Evolutionary conservation across 2,329 filamentous ascomycete genomes (phyloP), one percentile per base, ranked within the genome.

Genomic region (Pseudogymnoascus sp.): DNA sequence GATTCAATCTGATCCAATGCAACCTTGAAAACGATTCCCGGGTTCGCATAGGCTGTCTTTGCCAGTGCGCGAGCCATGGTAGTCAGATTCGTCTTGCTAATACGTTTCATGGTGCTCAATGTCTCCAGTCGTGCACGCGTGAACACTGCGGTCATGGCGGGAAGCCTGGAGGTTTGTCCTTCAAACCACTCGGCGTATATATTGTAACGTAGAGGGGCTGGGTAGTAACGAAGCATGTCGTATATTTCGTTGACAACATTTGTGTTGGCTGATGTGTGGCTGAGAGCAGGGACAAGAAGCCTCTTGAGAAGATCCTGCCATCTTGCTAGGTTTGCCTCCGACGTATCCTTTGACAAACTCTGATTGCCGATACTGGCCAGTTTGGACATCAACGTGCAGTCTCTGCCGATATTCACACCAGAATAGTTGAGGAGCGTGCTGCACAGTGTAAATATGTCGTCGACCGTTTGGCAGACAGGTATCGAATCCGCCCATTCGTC

Each of bases 401-500:
- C 93, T 71, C 89, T 89, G 57, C 95, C 95, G 67, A 98, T 93
- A 72, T 92, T 92, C 67, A 96, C 87, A 1, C 95, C 93, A 0
- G 93, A 89, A 23, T 93, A 79, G 68, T 95, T 96, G 54, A 97
- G 79, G 21, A 99, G 83, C 1, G 92, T 93, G 65, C 86, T 85
- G 75, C 92, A 96, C 0, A 97, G 83, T 2, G 88, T 87, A 75
- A 98, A 95, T 13, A 99, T 83, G 73, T 99, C 95, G 67, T 97
- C 92, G 5, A 96, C 86, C 1, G 82, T 90, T 74, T 96, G 93
- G 73, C 95, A 99, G 19, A 96, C 79, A 0, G 95, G 96, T 54
- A 99, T 83, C 68, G 95, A 96, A 75, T 98, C 93, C 2, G 87
- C 83, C 95, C 95, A 99, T 70, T 98, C 95, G 65, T 96, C 92